phyloP scores from a whole-genome alignment of 371 early-diverging fungal species.

The Apophysomyces sp. region DNA sequence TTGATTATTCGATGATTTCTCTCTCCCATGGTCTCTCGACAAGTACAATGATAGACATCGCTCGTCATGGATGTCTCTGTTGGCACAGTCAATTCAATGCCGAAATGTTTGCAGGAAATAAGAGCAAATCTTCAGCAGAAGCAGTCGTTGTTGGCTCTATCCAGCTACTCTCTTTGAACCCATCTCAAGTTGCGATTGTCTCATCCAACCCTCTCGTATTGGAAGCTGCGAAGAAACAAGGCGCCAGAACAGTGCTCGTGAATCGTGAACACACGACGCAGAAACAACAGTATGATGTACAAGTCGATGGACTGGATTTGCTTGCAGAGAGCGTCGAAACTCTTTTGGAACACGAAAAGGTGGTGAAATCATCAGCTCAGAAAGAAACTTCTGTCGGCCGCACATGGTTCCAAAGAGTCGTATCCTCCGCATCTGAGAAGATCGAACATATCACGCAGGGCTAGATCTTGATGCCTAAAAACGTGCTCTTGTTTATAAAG shows the following conservation, averaged over 20 bases:
- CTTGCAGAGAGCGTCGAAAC: constrained; percentile 45
- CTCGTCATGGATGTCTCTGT: constrained; percentile 39
- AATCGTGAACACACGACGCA: constrained; percentile 11
- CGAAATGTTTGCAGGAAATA: constrained; percentile 32
- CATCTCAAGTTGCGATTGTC: constrained; percentile 36
- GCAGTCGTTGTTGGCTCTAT: constrained; percentile 22
- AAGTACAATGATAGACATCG: constrained; percentile 39
- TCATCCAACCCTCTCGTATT: constrained; percentile 35
- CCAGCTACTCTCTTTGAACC: constrained; percentile 26
- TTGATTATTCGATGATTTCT: constrained; percentile 27
- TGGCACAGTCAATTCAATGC: constrained; percentile 46
- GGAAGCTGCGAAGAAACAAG: constrained; percentile 27
- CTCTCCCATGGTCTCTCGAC: constrained; percentile 36
- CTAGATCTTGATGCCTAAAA: neutral
- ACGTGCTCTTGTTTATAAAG: neutral
- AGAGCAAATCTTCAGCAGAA: constrained; percentile 8
- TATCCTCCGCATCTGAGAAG: constrained; percentile 19
- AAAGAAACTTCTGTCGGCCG: constrained; percentile 7
- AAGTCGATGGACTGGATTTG: constrained; percentile 36
- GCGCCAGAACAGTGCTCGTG: constrained; percentile 33
- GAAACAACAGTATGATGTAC: constrained; percentile 22
- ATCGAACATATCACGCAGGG: neutral
- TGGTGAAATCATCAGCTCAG: neutral
- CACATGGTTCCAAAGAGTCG: constrained; percentile 41
- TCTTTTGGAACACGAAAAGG: constrained; percentile 31